Base-by-base conservation (phyloP, 495 filamentous ascomycete genomes). In the Talaromyces liani region DNA sequence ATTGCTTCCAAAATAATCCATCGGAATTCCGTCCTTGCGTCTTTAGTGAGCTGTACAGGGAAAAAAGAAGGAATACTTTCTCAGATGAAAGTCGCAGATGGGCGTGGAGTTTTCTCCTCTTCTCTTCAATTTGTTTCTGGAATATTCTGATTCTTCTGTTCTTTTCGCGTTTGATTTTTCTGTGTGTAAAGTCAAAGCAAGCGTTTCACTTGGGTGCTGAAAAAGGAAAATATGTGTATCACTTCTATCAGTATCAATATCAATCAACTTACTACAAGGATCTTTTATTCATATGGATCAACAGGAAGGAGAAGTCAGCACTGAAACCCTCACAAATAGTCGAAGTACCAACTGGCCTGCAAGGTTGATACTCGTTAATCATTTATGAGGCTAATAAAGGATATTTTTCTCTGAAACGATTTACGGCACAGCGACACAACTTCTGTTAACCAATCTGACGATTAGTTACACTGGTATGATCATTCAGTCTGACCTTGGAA, bases 171-270 rank as follows among this genome's bases (percentile, higher is more conserved):
- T 20, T 49, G 18, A n/a, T 59, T 36, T 36, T 12, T 31, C 6
- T 31, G 29, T 59, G 22, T 59, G 57, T 59, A 34, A 22, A 60
- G 14, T 60, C 31, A 16, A 47, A 60, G 58, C 58, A 49, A 60
- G 58, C 58, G 58, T 60, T 60, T 24, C 25, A 49, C 39, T 20
- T 49, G 22, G 33, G 24, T 47, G 33, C 22, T 59, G 4, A 49
- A 55, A 53, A 53, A 10, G 49, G 22, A 27, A 55, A 55, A 55
- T 18, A 49, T 55, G 10, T 55, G 51, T 55, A 14, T 55, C 25
- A 29, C 22, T 24, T 55, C 6, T 55, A 73, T 65, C 51, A 74
- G 49, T 49, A 49, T 49, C 45, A 49, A 49, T 20, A 49, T 49
- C 12, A 41, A 16, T n/a, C n/a, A 45, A 45, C n/a, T 20, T 20